A percentile compares a stretch with the other conserved stretches of the same genome.
phyloP scores from a whole-genome alignment of 805 yeast genomes.

The Dipodascopsis uninucleata region DNA sequence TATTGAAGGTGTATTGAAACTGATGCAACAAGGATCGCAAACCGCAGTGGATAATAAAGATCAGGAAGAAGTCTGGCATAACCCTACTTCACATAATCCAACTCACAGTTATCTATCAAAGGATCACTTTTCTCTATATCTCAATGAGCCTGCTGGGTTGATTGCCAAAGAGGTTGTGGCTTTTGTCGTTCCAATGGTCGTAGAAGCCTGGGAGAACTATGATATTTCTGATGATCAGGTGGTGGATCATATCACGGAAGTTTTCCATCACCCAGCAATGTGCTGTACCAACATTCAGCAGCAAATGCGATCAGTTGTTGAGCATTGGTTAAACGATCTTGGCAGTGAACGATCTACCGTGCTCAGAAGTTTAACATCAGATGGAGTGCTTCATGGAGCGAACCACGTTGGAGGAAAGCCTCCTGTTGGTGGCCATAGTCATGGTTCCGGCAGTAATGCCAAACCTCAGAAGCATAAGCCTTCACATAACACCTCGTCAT shows the following conservation, averaged over 20 bases:
- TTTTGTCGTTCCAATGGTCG: constrained; percentile 25
- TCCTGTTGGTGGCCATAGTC: constrained; percentile 7
- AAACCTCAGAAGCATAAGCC: constrained; percentile 5
- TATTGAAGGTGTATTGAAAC: constrained; percentile 20
- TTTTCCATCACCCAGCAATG: constrained; percentile 29
- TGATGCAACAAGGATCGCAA: constrained; percentile 22
- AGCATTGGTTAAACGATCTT: constrained; percentile 21
- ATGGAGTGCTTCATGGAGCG: constrained; percentile 23
- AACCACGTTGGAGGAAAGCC: constrained; percentile 21
- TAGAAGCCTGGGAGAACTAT: constrained; percentile 26
- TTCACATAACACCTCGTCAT: background rate
- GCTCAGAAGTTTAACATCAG: constrained; percentile 15
- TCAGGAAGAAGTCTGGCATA: constrained; percentile 30
- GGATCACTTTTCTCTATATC: constrained; percentile 29
- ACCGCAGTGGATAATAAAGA: constrained; percentile 26
- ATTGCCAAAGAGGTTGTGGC: constrained; percentile 24
- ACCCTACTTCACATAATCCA: constrained; percentile 26
- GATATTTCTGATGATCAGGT: constrained; percentile 19
- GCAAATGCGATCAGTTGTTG: constrained; percentile 22
- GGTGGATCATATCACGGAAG: constrained; percentile 19
- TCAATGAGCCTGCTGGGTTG: constrained; percentile 29
- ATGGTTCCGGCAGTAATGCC: constrained; percentile 1
- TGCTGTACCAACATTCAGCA: constrained; percentile 20
- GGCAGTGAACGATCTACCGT: constrained; percentile 12
- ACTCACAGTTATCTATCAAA: constrained; percentile 30